Evolutionary conservation across 129 eudicot species (phyloP).

Genomic region (Solidago caesia): DNA sequence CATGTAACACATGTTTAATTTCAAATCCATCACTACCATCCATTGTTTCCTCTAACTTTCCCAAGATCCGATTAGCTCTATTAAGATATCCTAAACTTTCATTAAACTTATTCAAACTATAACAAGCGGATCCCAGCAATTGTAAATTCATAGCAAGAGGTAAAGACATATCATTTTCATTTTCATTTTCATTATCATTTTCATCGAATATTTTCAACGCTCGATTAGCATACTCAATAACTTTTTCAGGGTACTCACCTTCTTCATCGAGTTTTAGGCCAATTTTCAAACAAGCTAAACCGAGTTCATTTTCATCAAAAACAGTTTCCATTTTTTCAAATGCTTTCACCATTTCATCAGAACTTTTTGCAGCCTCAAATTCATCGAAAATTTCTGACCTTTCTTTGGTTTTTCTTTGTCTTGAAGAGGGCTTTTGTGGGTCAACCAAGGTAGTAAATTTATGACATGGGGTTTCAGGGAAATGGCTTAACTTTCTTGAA

Average conservation of each 20-base stretch:
- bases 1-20: conserved; percentile 60
- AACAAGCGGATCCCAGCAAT: conserved; percentile 71
- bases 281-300: conserved; percentile 67
- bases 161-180: conserved; percentile 34
- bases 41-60: conserved; percentile 46
- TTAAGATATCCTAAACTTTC: conserved; percentile 82
- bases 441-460: conserved; percentile 51
- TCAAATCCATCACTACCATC: conserved; percentile 29
- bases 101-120: conserved; percentile 60
- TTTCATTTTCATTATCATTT: conserved; percentile 34
- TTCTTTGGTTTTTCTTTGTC: conserved; percentile 64
- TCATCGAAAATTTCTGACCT: conserved; percentile 69
- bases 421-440: conserved; percentile 37
- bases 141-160: conserved; percentile 88
- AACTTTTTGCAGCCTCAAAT: conserved; percentile 68
- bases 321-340: conserved; percentile 56
- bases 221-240: conserved; percentile 55
- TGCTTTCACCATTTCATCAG: conserved; percentile 62
- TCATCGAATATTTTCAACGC: conserved; percentile 55
- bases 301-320: conserved; percentile 66
- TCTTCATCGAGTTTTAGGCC: conserved; percentile 80
- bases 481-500: conserved; percentile 27
- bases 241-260: conserved; percentile 75
- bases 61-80: conserved; percentile 70
- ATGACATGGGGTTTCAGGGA: conserved; percentile 38